Conservation (phyloP, 225 moss, liverwort and hornwort species). For the Asterella californica region DNA sequence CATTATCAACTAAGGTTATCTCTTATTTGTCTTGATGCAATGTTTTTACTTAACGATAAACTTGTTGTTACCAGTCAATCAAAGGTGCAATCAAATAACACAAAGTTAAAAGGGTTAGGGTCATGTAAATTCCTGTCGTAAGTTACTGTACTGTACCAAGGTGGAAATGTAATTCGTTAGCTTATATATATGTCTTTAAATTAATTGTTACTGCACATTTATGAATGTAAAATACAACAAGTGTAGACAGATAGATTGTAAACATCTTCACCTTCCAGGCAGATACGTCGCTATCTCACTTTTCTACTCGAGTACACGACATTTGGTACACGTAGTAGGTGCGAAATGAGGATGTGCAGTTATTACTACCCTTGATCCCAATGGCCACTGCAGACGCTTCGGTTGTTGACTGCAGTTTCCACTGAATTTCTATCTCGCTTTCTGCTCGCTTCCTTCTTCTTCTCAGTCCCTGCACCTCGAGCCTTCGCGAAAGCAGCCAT, state of each 20-base stretch:
- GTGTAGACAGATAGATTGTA: not conserved
- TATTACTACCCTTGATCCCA: not conserved
- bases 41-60: too few relatives aligned
- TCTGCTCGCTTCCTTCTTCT: too few relatives aligned
- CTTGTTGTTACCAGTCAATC: too few relatives aligned
- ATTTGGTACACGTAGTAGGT: constrained; percentile 4
- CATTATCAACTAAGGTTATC: too few relatives aligned
- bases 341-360: not conserved
- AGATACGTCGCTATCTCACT: not conserved
- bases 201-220: not conserved
- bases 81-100: too few relatives aligned
- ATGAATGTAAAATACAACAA: not conserved
- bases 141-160: too few relatives aligned
- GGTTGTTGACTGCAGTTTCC: not conserved
- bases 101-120: too few relatives aligned
- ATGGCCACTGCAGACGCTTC: not conserved
- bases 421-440: too few relatives aligned
- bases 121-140: too few relatives aligned
- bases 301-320: not conserved
- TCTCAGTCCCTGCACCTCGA: too few relatives aligned
- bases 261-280: not conserved
- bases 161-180: not conserved
- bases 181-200: not conserved
- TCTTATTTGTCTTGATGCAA: too few relatives aligned
- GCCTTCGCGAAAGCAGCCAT: too few relatives aligned